Evolutionary conservation across 495 filamentous ascomycete species (phyloP).

Genomic region (Umbilicaria muhlenbergii): DNA sequence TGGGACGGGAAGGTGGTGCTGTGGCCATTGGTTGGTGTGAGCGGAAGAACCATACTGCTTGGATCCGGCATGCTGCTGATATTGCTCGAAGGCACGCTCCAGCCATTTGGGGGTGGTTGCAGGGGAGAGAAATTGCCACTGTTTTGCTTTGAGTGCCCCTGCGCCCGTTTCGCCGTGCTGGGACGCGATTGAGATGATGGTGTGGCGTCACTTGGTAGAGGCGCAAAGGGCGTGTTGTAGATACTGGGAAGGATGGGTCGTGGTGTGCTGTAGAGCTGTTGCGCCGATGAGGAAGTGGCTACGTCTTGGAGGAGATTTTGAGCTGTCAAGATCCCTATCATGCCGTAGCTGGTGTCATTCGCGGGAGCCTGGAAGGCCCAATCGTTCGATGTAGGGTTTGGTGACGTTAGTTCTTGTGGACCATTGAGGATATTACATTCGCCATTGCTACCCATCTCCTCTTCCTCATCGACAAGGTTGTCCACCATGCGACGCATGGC

Average conservation of each 20-base stretch:
- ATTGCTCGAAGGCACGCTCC: background rate
- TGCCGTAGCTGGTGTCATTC: constrained; percentile 10
- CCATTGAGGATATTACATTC: too few species aligned
- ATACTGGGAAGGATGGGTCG: constrained; percentile 26
- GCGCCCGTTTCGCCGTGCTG: constrained; percentile 6
- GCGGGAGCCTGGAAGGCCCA: background rate
- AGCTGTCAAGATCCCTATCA: constrained; percentile 2
- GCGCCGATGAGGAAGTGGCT: constrained; percentile 4
- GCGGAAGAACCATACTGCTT: background rate
- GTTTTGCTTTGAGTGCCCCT: constrained; percentile 1
- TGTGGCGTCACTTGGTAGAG: constrained; percentile 16
- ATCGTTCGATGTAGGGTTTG: too few species aligned
- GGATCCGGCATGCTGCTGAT: constrained; percentile 8
- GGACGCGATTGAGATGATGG: constrained; percentile 17
- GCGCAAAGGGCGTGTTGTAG: constrained; percentile 27
- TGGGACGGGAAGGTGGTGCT: too few species aligned
- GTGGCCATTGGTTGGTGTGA: background rate
- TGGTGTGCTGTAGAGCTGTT: constrained; percentile 6
- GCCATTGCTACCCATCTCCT: too few species aligned
- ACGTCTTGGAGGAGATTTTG: constrained; percentile 2
- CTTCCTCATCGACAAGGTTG: constrained; percentile 34
- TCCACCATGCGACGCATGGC: constrained; percentile 48
- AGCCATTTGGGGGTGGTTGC: background rate
- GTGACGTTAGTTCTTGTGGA: too few species aligned
- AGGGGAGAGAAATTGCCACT: background rate